Percentiles rank a stretch among this genome's conserved stretches.
Conservation (phyloP, 768 basidiomycete species). For the Lactarius deliciosus region DNA sequence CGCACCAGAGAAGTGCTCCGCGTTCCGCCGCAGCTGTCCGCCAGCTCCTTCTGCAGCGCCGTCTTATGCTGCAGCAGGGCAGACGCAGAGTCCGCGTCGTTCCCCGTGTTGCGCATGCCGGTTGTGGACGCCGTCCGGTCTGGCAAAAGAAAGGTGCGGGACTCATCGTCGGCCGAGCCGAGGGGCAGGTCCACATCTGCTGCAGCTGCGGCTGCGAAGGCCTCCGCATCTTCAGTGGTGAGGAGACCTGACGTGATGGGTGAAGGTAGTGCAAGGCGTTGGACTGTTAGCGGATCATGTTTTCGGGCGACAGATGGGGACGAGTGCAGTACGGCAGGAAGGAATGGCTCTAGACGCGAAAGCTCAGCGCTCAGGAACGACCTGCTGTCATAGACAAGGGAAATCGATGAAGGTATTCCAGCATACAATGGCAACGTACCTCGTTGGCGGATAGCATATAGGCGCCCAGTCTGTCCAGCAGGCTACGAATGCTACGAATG, state of each 20-base stretch:
- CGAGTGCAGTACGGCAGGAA: not conserved
- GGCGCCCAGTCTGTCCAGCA: constrained; percentile 55
- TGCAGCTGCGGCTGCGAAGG: not conserved
- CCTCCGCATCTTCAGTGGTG: not conserved
- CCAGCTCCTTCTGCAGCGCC: too few relatives aligned
- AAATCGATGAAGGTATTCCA: not conserved
- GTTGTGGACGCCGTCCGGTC: constrained; percentile 14
- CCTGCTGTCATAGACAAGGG: constrained; percentile 37
- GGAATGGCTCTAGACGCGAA: constrained; percentile 26
- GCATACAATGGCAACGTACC: constrained; percentile 39
- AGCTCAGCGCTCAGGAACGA: constrained; percentile 39
- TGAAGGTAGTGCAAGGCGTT: constrained; percentile 26
- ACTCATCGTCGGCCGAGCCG: constrained; percentile 1
- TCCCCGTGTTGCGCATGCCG: too few relatives aligned
- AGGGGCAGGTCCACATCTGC: constrained; percentile 17
- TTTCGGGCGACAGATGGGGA: not conserved
- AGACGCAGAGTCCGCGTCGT: constrained; percentile 3
- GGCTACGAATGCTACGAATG: constrained; percentile 42
- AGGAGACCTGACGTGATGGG: constrained; percentile 27
- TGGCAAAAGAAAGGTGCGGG: constrained; percentile 33
- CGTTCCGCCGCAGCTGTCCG: constrained; percentile 27
- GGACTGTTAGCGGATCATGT: constrained; percentile 36
- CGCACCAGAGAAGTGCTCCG: constrained; percentile 32
- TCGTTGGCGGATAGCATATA: constrained; percentile 53
- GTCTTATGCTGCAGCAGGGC: too few relatives aligned